Evolutionary conservation across 345 rosid genomes (phyloP), one percentile per base, ranked within the genome.

Genomic region (Eucalyptus victrix): DNA sequence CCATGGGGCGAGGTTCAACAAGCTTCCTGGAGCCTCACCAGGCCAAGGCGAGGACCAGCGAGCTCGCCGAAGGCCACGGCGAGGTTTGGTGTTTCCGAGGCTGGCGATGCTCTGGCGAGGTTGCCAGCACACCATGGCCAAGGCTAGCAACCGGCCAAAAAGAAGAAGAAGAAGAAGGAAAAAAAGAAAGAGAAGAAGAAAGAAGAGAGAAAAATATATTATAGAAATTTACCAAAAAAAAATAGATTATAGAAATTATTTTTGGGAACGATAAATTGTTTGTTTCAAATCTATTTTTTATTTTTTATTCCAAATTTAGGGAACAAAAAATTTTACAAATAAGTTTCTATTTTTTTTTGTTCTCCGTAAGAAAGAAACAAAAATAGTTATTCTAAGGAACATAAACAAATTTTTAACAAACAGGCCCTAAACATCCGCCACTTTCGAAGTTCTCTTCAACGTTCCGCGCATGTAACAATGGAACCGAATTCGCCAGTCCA

Each of bases 41-140:
- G 0, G 50, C 6, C 0, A 49, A 1, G 50, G 50, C 6, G 1
- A 49, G 50, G 50, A 2, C 5, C 0, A 0, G 2, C 0, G 50
- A 49, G 50, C 50, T 49, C 17, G 0, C 50, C 17, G 6, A 49
- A 49, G 17, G 17, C 50, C 50, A 13, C 0, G 6, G 6, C 6
- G 16, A 49, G 49, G 49, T 2, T 47, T 1, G 1, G 5, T 5
- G 0, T 47, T 1, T 47, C 5, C 5, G 1, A 1, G 49, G 49
- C 0, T 2, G 5, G 15, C 1, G 1, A 49, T 4, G 50, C 50
- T 4, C 2, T 0, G 0, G 16, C 1, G 5, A 49, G 16, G 16
- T 49, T 0, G 6, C 2, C 0, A 13, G 2, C 16, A 49, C 16
- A 0, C 17, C 51, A 49, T 14, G 51, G 6, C 17, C 17, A 49